Evolutionary conservation across 1,139 yeast genomes (phyloP).

Genomic region (Zhuliangozyma blackwelliae): DNA sequence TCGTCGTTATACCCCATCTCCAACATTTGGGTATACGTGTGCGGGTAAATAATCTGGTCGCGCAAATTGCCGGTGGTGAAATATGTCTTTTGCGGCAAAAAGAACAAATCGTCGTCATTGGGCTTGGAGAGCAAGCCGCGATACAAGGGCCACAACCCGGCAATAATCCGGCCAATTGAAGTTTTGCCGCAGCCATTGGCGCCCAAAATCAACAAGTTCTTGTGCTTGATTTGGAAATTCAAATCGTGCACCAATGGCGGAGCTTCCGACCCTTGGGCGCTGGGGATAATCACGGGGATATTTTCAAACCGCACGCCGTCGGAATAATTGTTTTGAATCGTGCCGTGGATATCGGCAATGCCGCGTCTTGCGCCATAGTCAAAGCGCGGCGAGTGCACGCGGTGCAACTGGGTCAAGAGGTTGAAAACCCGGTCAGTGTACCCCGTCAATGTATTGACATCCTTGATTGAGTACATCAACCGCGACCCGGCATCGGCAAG

Average conservation of each 20-base stretch:
- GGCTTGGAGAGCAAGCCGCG: slow-evolving; percentile 82
- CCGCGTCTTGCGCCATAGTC: slow-evolving; percentile 57
- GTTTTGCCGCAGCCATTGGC: slow-evolving; percentile 91
- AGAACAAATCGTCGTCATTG: slow-evolving; percentile 63
- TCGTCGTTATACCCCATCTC: slow-evolving; percentile 69
- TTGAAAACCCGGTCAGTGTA: slow-evolving; percentile 84
- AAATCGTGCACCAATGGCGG: slow-evolving; percentile 52
- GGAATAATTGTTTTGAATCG: slow-evolving; percentile 68
- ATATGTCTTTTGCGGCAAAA: slow-evolving; percentile 80
- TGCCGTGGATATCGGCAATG: slow-evolving; percentile 64
- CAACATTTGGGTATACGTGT: slow-evolving; percentile 73
- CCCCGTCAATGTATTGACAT: slow-evolving; percentile 86
- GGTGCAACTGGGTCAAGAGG: slow-evolving; percentile 69
- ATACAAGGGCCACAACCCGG: slow-evolving; percentile 91
- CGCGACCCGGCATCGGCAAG: slow-evolving; percentile 97
- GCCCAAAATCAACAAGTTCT: slow-evolving; percentile 77
- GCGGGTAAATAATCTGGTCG: slow-evolving; percentile 85
- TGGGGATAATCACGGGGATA: slow-evolving; percentile 79
- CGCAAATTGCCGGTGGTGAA: slow-evolving; percentile 75
- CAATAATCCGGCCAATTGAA: slow-evolving; percentile 76
- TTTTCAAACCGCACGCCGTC: slow-evolving; percentile 80
- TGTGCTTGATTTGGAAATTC: slow-evolving; percentile 61
- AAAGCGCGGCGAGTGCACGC: slow-evolving; percentile 71
- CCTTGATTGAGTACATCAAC: slow-evolving; percentile 91
- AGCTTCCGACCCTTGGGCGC: slow-evolving; percentile 52